Percentiles rank a stretch among this genome's conserved stretches.
Evolutionary conservation across 345 rosid species (phyloP).

Genomic region (Barbarea vulgaris): DNA sequence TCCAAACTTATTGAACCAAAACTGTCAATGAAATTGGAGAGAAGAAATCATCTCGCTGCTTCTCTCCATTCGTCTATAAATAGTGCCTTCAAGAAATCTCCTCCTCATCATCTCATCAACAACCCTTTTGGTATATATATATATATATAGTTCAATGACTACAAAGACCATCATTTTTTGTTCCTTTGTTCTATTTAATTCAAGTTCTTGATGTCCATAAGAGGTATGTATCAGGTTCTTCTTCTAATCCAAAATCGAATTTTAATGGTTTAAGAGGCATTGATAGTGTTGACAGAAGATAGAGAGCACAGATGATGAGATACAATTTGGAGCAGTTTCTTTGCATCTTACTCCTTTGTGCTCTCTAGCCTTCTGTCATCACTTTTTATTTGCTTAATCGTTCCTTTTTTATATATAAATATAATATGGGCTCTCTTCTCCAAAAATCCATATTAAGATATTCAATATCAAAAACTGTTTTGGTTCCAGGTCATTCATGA

Average conservation of each 20-base stretch:
- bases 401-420: background rate
- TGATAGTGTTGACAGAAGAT: constrained; percentile 78
- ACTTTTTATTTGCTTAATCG: constrained; percentile 40
- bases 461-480: background rate
- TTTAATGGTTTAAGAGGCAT: constrained; percentile 6
- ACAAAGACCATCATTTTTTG: background rate
- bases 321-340: constrained; percentile 12
- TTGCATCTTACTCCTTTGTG: constrained; percentile 72
- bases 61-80: constrained; percentile 27
- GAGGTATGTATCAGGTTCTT: constrained; percentile 3
- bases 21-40: background rate
- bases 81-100: constrained; percentile 24
- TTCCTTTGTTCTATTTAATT: background rate
- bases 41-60: background rate
- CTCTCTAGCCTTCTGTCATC: constrained; percentile 89
- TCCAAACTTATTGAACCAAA: constrained; percentile 26
- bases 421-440: background rate
- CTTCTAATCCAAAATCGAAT: background rate
- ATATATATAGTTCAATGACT: background rate
- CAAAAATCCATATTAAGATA: background rate
- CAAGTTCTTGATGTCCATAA: background rate
- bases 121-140: background rate
- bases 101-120: constrained; percentile 29
- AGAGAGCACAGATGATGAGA: constrained; percentile 83
- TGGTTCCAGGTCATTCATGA: background rate